Evolutionary conservation across 192 early-diverging fungal species (phyloP), one percentile per base, ranked within the genome.

Genomic region (Umbelopsis isabellina): DNA sequence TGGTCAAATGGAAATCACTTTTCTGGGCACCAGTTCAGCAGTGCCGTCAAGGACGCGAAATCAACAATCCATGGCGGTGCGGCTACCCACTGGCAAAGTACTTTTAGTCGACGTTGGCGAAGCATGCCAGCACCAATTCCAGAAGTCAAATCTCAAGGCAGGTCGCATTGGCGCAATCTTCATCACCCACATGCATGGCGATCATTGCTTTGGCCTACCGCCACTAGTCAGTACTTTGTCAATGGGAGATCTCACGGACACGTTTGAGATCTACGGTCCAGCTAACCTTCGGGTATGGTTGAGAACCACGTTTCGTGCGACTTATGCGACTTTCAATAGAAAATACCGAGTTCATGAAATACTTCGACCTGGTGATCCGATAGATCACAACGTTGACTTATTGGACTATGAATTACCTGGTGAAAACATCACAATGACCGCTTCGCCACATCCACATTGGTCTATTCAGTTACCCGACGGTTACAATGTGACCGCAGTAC

Each of bases 11-110:
- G 78, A 86, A 46, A 66, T 88, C 18, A 82, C 76, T 1, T 88
- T 88, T 72, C 75, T 88, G 21, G 86, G 86, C 23, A 88, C 86
- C 20, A 75, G 80, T 33, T 85, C 83, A 44, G 85, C 85, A 12
- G 86, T 88, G 50, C 86, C 86, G n/a, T 85, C 83, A 23, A 45
- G 70, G 0, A 88, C 86, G 13, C 74, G 86, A 48, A 86, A 86
- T 53, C 84, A 86, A 65, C 83, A 83, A 37, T 55, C 77, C 2
- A 80, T 87, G 46, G 84, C 82, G 13, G 11, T 87, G 3, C 72
- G 76, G 13, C 9, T 79, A 4, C 27, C 55, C 27, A 70, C 82
- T 21, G 80, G 82, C 15, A 75, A 81, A 15, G 58, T 78, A 22
- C 83, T 76, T 71, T 27, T 87, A 27, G 80, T 87, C 73, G 86